A percentile compares a stretch with the other conserved stretches of the same genome.
These are phyloP conservation scores for Cadophora luteo-olivacea DNA, from an alignment of 2,329 filamentous ascomycete genomes.

Conservation along the genomic window DNA sequence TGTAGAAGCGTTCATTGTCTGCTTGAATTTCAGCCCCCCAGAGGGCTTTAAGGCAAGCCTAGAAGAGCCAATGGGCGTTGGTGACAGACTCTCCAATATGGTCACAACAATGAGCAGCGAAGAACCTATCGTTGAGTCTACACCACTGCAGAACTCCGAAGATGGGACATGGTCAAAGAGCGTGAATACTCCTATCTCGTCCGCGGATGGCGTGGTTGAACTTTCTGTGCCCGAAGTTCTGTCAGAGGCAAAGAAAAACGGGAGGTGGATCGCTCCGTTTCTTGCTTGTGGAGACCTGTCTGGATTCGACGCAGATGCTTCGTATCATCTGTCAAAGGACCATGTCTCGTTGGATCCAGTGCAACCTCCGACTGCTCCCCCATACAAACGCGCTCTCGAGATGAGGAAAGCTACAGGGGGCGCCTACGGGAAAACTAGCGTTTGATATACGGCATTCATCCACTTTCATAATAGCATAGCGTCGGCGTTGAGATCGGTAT, in stretches of 20 bases:
- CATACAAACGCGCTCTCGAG: slow-evolving; percentile 91
- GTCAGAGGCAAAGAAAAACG: slow-evolving; percentile 52
- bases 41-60: slow-evolving; percentile 76
- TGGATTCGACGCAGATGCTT: slow-evolving; percentile 93
- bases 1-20: slow-evolving; percentile 96
- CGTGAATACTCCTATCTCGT: slow-evolving; percentile 20
- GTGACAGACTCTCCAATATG: slow-evolving; percentile 59
- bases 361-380: slow-evolving; percentile 93
- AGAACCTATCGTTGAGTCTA: slow-evolving; percentile 50
- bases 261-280: slow-evolving; percentile 89
- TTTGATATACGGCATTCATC: slow-evolving; percentile 7
- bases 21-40: slow-evolving; percentile 85
- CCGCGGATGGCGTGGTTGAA: slow-evolving; percentile 38
- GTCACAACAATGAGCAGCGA: slow-evolving; percentile 51
- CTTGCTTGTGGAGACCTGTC: slow-evolving; percentile 97
- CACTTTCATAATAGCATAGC: slow-evolving; percentile 24
- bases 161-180: slow-evolving; percentile 52
- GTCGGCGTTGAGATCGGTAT: slow-evolving; percentile 18
- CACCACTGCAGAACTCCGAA: slow-evolving; percentile 53
- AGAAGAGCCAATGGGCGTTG: slow-evolving; percentile 75
- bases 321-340: slow-evolving; percentile 86
- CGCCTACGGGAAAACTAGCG: slow-evolving; percentile 48
- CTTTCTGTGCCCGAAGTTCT: slow-evolving; percentile 41
- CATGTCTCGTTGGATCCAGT: slow-evolving; percentile 89
- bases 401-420: slow-evolving; percentile 78